Evolutionary conservation across 495 filamentous ascomycete species (phyloP).

Genomic region (Penicillium odoratum): DNA sequence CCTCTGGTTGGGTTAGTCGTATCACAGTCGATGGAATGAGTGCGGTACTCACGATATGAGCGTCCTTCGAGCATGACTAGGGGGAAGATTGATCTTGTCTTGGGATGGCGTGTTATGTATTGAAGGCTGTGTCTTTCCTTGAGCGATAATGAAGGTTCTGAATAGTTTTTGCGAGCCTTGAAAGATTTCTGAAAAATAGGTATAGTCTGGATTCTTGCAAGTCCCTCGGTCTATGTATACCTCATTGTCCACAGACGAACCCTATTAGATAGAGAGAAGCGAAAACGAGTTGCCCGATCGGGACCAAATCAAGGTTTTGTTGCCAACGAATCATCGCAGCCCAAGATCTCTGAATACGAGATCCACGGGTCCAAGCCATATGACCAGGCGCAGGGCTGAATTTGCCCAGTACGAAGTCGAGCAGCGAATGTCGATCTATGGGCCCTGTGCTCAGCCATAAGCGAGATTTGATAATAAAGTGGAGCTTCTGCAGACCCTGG

Average conservation of each 20-base stretch:
- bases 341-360: background rate
- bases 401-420: constrained; percentile 1
- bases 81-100: background rate
- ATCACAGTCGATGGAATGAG: background rate
- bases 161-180: background rate
- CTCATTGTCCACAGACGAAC: background rate
- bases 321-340: background rate
- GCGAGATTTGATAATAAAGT: background rate
- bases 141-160: no score
- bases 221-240: background rate
- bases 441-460: background rate
- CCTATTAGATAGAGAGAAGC: constrained; percentile 9
- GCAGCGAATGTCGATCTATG: no score
- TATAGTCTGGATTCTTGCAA: background rate
- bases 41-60: constrained; percentile 16
- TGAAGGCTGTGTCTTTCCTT: background rate
- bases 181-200: background rate
- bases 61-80: constrained; percentile 13
- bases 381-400: background rate
- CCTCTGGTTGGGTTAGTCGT: constrained; percentile 29
- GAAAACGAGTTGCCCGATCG: constrained; percentile 24
- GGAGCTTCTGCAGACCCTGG: background rate
- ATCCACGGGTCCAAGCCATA: background rate
- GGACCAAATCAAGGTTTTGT: constrained; percentile 2
- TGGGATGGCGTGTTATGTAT: background rate